These are phyloP conservation scores for Verbena officinalis DNA, from an alignment of 257 asterid species.

Conservation along the genomic window DNA sequence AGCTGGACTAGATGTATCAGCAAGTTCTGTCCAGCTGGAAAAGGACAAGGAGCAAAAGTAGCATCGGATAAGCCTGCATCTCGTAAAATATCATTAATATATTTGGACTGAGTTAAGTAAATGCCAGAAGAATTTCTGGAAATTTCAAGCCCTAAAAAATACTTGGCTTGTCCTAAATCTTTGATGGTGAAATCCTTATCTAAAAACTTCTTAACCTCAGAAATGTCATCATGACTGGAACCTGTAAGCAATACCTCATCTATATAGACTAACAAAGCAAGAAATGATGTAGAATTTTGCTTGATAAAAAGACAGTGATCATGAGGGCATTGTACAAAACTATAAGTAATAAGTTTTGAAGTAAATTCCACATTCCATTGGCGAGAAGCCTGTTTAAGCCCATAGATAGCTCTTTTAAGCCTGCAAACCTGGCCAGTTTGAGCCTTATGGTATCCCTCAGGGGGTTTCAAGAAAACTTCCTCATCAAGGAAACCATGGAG, in stretches of 20 bases:
- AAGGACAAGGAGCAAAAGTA: background rate
- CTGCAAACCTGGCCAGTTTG: background rate
- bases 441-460: background rate
- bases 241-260: background rate
- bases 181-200: background rate
- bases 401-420: background rate
- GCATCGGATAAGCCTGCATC: background rate
- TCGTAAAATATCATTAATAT: background rate
- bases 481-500: background rate
- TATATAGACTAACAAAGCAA: background rate
- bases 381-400: background rate
- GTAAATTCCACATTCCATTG: background rate
- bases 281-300: background rate
- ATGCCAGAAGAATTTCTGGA: background rate
- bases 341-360: fast-evolving
- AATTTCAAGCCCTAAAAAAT: background rate
- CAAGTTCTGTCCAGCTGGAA: background rate
- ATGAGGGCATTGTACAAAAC: background rate
- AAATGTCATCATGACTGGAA: background rate
- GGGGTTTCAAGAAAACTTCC: background rate
- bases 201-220: background rate
- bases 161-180: background rate
- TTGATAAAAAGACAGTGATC: background rate
- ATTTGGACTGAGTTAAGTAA: background rate
- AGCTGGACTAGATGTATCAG: too few species aligned